Evolutionary conservation across 2,329 filamentous ascomycete genomes (phyloP), one percentile per base, ranked within the genome.

Genomic region (Aspergillus bombycis): DNA sequence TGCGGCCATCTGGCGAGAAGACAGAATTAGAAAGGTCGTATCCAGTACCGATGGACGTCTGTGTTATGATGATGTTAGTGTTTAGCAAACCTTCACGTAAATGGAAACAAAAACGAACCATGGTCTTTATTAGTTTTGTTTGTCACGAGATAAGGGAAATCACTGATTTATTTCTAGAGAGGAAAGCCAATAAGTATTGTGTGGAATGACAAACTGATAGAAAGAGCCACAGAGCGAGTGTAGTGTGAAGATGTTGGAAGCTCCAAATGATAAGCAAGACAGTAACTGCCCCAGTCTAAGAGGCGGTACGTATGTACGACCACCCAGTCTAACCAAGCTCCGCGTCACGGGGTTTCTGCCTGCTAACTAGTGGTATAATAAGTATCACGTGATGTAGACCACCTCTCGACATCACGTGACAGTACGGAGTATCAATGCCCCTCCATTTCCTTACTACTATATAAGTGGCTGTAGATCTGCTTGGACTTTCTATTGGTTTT

Each of bases 1-100:
- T 99, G 74, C 95, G 92, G 78, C 95, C 95, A 83, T 99, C 95
- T 70, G 95, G 95, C 56, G 95, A 98, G 86, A 98, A 99, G 85
- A 98, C 96, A 77, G 95, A 98, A 88, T 99, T 99, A 79, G 93
- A 93, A 75, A 99, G 91, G 88, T 99, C 95, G 84, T 99, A 99
- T 77, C 95, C 95, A 75, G 95, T 99, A 78, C 95, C 95, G 91
- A 99, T 99, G 78, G 95, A 99, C 77, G 95, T 99, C 95, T 99
- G 66, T 32, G 56, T 43, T 43, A 23, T 32, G 28, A 34, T 52
- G 26, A n/a, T 48, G 56, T 56, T 48, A 63, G 43, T 41, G 60
- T 73, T 68, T 70, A 6, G 9, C 8, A 10, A 38, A 21, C 66
- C 62, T 64, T n/a, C 61, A 34, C 26, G 67, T 68, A 36, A 58